Evolutionary conservation across 1,284 basidiomycete species (phyloP).

Genomic region (Takashimella tepidaria): DNA sequence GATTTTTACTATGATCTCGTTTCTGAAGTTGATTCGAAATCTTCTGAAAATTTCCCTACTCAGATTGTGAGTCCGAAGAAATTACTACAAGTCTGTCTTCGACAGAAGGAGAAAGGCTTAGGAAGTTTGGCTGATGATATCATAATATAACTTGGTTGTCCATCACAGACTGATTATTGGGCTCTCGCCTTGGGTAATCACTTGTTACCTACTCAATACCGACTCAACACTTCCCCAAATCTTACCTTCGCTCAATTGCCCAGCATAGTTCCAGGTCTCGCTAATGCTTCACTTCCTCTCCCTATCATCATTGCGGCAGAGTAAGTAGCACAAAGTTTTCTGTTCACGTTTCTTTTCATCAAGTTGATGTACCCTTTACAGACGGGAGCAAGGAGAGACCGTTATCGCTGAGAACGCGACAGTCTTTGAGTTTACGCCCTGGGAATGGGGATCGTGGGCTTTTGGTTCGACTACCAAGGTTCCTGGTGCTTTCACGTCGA

Average conservation of each 20-base stretch:
- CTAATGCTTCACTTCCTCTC: conserved; percentile 37
- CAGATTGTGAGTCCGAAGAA: conserved; percentile 40
- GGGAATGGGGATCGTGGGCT: conserved; percentile 52
- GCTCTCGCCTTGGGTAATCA: conserved; percentile 42
- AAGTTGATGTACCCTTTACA: no score
- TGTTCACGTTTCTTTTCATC: background rate
- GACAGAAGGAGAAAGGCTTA: no score
- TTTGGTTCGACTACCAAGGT: conserved; percentile 34
- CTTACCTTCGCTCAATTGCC: conserved; percentile 36
- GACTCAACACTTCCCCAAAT: conserved; percentile 39
- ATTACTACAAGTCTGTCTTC: no score
- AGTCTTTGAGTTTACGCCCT: conserved; percentile 50
- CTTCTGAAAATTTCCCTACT: conserved; percentile 35
- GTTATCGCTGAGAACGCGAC: conserved; percentile 49
- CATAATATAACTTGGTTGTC: background rate
- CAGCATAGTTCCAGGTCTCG: conserved; percentile 21
- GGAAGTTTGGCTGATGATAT: conserved; percentile 7
- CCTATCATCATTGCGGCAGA: conserved; percentile 52
- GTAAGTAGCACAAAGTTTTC: conserved; percentile 14
- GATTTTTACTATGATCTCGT: conserved; percentile 47
- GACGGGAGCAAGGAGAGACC: conserved; percentile 47
- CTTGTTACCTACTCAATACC: conserved; percentile 42
- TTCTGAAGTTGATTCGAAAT: conserved; percentile 41
- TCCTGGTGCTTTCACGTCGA: conserved; percentile 42
- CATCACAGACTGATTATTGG: conserved; percentile 41